Conservation (phyloP, 257 asterid species). For the Scutellaria minor region DNA sequence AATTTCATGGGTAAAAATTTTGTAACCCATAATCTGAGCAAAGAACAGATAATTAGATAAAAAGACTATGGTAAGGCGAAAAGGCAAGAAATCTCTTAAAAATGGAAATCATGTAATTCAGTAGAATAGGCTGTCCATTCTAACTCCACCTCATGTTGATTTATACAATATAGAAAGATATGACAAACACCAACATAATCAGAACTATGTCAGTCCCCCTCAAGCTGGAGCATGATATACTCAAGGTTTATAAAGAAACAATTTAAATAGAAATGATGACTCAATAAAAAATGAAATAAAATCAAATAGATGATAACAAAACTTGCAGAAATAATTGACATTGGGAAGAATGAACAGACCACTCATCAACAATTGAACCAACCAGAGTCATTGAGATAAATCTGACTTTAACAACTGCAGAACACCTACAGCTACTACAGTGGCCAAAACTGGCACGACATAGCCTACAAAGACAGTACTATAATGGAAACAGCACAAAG, state of each 20-base stretch:
- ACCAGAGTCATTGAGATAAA: not conserved
- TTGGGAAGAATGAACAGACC: no score
- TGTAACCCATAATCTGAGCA: slow-evolving; percentile 91
- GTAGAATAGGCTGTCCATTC: slow-evolving; percentile 16
- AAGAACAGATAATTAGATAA: slow-evolving; percentile 15
- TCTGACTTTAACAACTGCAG: not conserved
- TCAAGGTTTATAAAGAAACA: no score
- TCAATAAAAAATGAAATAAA: no score
- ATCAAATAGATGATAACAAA: not conserved
- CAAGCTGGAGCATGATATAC: no score
- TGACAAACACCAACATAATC: not conserved
- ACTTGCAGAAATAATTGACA: not conserved
- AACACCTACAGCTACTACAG: not conserved
- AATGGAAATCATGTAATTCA: not conserved
- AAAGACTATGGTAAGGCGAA: slow-evolving; percentile 12
- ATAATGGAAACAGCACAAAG: not conserved
- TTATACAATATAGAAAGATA: not conserved
- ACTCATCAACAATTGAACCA: no score
- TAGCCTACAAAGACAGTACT: not conserved
- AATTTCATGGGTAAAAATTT: slow-evolving; percentile 90
- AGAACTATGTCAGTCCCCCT: not conserved
- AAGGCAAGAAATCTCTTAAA: slow-evolving; percentile 17
- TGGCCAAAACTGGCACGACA: not conserved
- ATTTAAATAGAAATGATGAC: no score
- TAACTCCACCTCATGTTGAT: slow-evolving; percentile 2